phyloP scores from a whole-genome alignment of 2,329 filamentous ascomycete species.

The Ophiosphaerella korrae region DNA sequence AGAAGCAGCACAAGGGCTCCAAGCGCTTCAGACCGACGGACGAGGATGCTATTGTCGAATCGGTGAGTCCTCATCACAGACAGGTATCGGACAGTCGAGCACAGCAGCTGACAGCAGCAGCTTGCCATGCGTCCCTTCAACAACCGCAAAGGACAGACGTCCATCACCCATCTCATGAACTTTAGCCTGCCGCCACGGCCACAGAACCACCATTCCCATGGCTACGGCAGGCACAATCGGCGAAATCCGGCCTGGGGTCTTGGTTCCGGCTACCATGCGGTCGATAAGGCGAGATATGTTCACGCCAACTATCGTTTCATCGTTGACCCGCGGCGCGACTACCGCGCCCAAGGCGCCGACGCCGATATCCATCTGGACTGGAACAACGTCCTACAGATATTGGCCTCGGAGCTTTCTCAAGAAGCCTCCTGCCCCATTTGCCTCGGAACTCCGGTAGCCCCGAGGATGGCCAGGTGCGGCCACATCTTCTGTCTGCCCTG shows the following conservation, averaged over 20 bases:
- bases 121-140: constrained; percentile 67
- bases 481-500: constrained; percentile 97
- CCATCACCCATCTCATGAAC: constrained; percentile 95
- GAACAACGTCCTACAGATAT: constrained; percentile 86
- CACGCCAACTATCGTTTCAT: constrained; percentile 98
- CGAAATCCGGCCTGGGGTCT: constrained; percentile 81
- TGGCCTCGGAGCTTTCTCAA: constrained; percentile 90
- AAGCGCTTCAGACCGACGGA: constrained; percentile 74
- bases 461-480: constrained; percentile 94
- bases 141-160: constrained; percentile 88
- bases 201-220: constrained; percentile 61
- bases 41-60: constrained; percentile 87
- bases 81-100: neutral
- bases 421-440: constrained; percentile 91
- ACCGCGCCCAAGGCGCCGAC: constrained; percentile 79
- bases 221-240: constrained; percentile 60
- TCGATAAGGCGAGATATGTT: constrained; percentile 89
- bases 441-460: constrained; percentile 87
- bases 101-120: constrained; percentile 43
- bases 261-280: constrained; percentile 86
- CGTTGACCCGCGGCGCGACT: constrained; percentile 80
- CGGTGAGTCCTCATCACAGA: constrained; percentile 56
- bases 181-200: constrained; percentile 81
- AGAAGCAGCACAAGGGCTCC: constrained; percentile 84
- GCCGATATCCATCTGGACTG: constrained; percentile 90